phyloP scores from a whole-genome alignment of 1,284 basidiomycete genomes.

The Irpex rosettiformis region DNA sequence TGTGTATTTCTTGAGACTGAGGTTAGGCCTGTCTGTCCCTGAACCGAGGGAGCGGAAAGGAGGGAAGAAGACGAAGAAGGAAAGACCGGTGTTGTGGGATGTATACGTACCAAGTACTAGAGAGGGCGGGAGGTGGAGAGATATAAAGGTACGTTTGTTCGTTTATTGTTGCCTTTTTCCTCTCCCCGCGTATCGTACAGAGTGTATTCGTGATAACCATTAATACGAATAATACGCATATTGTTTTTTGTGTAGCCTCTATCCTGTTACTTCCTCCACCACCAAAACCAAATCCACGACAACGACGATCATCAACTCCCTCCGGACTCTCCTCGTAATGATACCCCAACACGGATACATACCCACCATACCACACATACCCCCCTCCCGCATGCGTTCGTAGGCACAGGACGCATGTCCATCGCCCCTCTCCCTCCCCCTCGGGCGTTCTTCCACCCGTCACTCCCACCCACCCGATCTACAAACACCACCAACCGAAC shows the following conservation, averaged over 20 bases:
- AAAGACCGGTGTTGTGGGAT: slow-evolving; percentile 12
- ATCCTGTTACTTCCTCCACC: slow-evolving; percentile 5
- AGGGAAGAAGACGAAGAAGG: not conserved
- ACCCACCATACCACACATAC: not conserved
- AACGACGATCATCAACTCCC: not conserved
- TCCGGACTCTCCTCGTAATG: not conserved
- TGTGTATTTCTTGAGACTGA: slow-evolving; percentile 5
- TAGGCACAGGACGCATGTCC: not conserved
- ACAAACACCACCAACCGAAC: not conserved
- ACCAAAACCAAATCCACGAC: not conserved
- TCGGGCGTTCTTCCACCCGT: not conserved
- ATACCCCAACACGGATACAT: not conserved
- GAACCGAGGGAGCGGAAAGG: slow-evolving; percentile 2
- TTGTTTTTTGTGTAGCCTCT: slow-evolving; percentile 6
- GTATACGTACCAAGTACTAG: slow-evolving; percentile 2
- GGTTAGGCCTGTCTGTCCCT: slow-evolving; percentile 12
- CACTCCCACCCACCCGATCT: not conserved
- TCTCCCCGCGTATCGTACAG: too few species aligned
- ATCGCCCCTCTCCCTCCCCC: not conserved
- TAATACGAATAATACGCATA: not conserved
- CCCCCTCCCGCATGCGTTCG: not conserved
- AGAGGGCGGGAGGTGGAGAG: not conserved
- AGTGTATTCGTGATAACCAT: not conserved
- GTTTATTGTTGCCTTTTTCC: not conserved
- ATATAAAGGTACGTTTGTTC: slow-evolving; percentile 8